Conservation (phyloP, 2,329 filamentous ascomycete genomes). For the Raffaelea albimanens region DNA sequence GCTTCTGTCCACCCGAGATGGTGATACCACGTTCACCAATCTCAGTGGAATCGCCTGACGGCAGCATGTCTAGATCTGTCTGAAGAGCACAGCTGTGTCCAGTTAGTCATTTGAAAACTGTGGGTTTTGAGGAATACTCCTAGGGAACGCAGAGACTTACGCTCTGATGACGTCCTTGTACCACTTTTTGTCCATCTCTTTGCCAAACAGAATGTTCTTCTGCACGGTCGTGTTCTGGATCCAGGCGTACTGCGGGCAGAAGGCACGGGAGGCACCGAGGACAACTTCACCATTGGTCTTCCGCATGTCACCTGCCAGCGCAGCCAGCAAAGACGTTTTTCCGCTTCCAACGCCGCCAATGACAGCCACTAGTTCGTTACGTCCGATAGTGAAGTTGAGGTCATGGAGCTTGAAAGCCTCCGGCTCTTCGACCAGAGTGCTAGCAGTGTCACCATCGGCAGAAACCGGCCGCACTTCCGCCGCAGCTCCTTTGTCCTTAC, state of each 20-base stretch:
- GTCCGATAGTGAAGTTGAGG: conserved; percentile 57
- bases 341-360: conserved; percentile 85
- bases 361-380: conserved; percentile 72
- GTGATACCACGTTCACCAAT: conserved; percentile 95
- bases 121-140: not conserved
- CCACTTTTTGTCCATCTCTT: conserved; percentile 65
- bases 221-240: conserved; percentile 85
- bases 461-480: conserved; percentile 18
- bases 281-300: conserved; percentile 65
- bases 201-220: conserved; percentile 88
- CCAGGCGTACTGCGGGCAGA: conserved; percentile 96
- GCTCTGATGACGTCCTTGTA: conserved; percentile 77
- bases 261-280: conserved; percentile 72
- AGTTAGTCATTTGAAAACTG: conserved; percentile 14
- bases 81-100: conserved; percentile 61
- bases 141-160: conserved; percentile 28
- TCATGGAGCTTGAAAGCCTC: conserved; percentile 66
- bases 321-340: conserved; percentile 81
- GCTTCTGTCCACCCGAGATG: conserved; percentile 90
- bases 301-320: conserved; percentile 89
- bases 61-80: conserved; percentile 87
- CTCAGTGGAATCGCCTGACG: conserved; percentile 78
- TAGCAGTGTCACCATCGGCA: conserved; percentile 41
- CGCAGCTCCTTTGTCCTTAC: not conserved
- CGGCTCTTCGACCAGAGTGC: conserved; percentile 45